phyloP scores from a whole-genome alignment of 495 filamentous ascomycete species.

The Clohesyomyces aquaticus region DNA sequence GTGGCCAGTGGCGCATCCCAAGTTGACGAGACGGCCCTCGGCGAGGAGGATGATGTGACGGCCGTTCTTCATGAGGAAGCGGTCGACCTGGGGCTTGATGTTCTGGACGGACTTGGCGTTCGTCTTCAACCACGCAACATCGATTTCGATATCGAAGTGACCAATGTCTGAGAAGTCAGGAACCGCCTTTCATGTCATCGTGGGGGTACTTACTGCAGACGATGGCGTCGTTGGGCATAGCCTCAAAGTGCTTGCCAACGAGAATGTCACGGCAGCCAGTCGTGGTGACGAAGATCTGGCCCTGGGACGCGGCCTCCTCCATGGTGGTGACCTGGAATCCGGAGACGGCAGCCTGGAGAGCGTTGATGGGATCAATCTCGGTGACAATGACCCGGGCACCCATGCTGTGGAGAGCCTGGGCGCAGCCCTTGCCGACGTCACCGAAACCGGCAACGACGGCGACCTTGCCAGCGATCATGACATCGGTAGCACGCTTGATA shows the following conservation, averaged over 20 bases:
- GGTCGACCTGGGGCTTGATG: conserved; percentile 99
- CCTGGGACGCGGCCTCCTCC: conserved; percentile 85
- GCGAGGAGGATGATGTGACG: conserved; percentile 97
- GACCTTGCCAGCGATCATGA: conserved; percentile 99
- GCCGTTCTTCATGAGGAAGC: conserved; percentile 90
- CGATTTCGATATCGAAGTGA: conserved; percentile 99
- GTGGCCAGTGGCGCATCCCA: conserved; percentile 98
- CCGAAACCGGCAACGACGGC: conserved; percentile 96
- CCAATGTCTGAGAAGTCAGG: conserved; percentile 74
- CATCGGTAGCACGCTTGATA: conserved; percentile 99
- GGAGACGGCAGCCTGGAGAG: conserved; percentile 96
- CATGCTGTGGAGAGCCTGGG: conserved; percentile 92
- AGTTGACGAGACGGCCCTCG: conserved; percentile 97
- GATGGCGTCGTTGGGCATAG: conserved; percentile 97
- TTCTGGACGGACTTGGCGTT: conserved; percentile 90
- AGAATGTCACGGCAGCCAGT: conserved; percentile 99
- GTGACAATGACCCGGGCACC: conserved; percentile 96
- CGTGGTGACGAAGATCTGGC: conserved; percentile 99
- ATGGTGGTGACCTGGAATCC: conserved; percentile 96
- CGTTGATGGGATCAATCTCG: conserved; percentile 99
- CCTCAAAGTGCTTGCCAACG: conserved; percentile 88
- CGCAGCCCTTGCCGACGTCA: conserved; percentile 99
- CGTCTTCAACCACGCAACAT: conserved; percentile 99
- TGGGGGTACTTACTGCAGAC: conserved; percentile 77
- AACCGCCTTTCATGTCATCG: not conserved